These are phyloP conservation scores for Huntiella decipiens DNA, from an alignment of 2,329 filamentous ascomycete species.

Conservation along the genomic window DNA sequence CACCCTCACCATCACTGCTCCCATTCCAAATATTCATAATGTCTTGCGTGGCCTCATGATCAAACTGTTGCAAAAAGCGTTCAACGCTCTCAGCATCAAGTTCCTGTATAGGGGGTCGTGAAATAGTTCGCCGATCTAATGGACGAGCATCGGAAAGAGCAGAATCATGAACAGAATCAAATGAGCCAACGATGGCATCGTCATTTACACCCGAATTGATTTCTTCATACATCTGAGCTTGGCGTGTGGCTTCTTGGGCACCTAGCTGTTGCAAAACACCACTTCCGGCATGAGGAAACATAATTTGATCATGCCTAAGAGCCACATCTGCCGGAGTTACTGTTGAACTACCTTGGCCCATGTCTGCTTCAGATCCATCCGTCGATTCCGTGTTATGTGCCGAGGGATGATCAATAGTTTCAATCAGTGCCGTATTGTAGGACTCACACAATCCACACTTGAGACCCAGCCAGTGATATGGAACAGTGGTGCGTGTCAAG, in stretches of 20 bases:
- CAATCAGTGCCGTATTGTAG: slow-evolving; percentile 39
- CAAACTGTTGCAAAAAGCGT: slow-evolving; percentile 12
- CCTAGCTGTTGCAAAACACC: not conserved
- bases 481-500: slow-evolving; percentile 64
- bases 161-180: not conserved
- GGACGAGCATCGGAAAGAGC: not conserved
- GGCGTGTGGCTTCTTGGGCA: slow-evolving; percentile 7
- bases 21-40: slow-evolving; percentile 38
- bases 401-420: slow-evolving; percentile 8
- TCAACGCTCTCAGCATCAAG: slow-evolving; percentile 10
- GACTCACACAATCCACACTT: slow-evolving; percentile 62
- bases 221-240: slow-evolving; percentile 3
- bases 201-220: not conserved
- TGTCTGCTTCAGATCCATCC: not conserved
- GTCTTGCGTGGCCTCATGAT: slow-evolving; percentile 33
- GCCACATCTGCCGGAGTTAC: not conserved
- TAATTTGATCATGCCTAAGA: not conserved
- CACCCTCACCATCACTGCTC: slow-evolving; percentile 19
- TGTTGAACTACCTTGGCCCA: not conserved
- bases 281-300: not conserved
- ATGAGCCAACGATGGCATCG: not conserved
- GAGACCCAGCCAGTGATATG: slow-evolving; percentile 85
- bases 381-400: not conserved
- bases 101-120: slow-evolving; percentile 8
- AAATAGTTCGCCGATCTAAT: not conserved